phyloP scores from a whole-genome alignment of 192 early-diverging fungal genomes.

The Coemansia sp. region DNA sequence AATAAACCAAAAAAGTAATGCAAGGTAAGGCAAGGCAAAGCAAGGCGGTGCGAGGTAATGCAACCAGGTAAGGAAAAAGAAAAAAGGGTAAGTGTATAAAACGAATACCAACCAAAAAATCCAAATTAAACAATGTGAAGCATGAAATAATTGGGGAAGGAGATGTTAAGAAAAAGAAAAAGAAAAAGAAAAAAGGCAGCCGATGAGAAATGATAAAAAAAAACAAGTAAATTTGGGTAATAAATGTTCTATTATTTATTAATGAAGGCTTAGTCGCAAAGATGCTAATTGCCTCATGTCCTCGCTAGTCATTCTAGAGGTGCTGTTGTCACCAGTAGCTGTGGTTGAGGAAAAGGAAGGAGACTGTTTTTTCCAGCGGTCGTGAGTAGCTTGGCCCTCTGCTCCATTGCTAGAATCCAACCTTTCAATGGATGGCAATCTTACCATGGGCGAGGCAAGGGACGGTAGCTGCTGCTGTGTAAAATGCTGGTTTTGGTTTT shows the following conservation, averaged over 20 bases:
- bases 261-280: slow-evolving; percentile 40
- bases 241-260: slow-evolving; percentile 6
- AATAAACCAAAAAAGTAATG: neutral
- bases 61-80: neutral
- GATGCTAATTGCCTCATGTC: slow-evolving; percentile 50
- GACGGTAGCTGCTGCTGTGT: neutral
- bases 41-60: neutral
- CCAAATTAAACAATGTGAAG: neutral
- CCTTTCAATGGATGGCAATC: slow-evolving; percentile 39
- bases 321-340: neutral
- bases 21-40: neutral
- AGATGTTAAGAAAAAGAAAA: neutral
- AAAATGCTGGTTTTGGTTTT: slow-evolving; percentile 6
- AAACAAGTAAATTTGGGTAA: neutral
- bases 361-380: slow-evolving; percentile 5
- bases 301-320: slow-evolving; percentile 46
- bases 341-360: neutral
- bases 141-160: neutral
- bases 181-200: neutral
- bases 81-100: too few relatives aligned
- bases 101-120: neutral
- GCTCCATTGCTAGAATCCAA: neutral
- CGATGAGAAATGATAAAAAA: too few relatives aligned
- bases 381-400: neutral
- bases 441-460: slow-evolving; percentile 1